Conservation (phyloP, 1,139 yeast genomes). For the Pichia sp. region DNA sequence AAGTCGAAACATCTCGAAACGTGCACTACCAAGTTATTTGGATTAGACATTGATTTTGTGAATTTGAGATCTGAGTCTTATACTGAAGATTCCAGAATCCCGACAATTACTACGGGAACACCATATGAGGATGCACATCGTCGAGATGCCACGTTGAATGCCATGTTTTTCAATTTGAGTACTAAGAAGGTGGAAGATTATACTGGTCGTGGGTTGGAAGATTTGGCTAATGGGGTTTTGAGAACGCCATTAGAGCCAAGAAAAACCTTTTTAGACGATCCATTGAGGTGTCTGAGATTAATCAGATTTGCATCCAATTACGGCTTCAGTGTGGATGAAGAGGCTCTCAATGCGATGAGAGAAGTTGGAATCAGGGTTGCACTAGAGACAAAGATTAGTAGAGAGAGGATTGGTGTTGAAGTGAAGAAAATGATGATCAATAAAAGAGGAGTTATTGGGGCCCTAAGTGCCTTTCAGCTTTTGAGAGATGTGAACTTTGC, state of each 20-base stretch:
- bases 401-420: constrained; percentile 89
- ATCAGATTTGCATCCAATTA: constrained; percentile 82
- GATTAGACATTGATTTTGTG: constrained; percentile 84
- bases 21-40: constrained; percentile 82
- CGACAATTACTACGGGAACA: constrained; percentile 70
- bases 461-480: constrained; percentile 56
- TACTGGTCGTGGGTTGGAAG: constrained; percentile 68
- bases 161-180: constrained; percentile 77
- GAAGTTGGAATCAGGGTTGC: constrained; percentile 50
- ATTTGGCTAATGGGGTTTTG: constrained; percentile 59
- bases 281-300: constrained; percentile 76
- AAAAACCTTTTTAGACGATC: constrained; percentile 88
- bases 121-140: constrained; percentile 88
- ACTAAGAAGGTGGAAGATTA: constrained; percentile 71
- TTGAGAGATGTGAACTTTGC: constrained; percentile 50
- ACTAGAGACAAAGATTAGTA: constrained; percentile 66
- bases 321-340: constrained; percentile 54
- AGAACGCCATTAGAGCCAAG: constrained; percentile 84
- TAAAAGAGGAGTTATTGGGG: constrained; percentile 31
- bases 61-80: constrained; percentile 85
- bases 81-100: constrained; percentile 75
- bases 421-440: constrained; percentile 68
- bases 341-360: constrained; percentile 61
- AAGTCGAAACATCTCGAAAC: constrained; percentile 95
- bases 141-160: constrained; percentile 91